phyloP scores from a whole-genome alignment of 352 stramenopile species.

The Globisporangium megalacanthum region DNA sequence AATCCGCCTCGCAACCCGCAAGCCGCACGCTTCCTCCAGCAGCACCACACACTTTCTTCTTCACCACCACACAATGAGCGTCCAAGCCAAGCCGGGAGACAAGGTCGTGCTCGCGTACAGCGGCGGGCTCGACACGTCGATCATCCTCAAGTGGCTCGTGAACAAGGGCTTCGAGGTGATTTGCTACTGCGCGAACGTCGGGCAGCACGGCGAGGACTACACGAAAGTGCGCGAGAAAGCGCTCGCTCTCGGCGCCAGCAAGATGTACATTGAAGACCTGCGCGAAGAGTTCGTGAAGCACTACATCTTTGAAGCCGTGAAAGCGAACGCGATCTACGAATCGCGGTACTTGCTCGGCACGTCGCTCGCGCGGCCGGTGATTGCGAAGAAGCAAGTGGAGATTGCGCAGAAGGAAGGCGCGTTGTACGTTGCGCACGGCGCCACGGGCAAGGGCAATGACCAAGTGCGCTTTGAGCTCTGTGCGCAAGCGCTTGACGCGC shows the following conservation, averaged over 20 bases:
- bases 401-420: constrained; percentile 90
- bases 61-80: constrained; percentile 43
- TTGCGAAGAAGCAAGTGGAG: constrained; percentile 96
- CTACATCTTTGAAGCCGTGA: constrained; percentile 92
- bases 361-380: constrained; percentile 96
- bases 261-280: constrained; percentile 96
- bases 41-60: neutral
- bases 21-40: constrained; percentile 5
- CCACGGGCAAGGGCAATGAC: constrained; percentile 99
- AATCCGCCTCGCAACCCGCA: constrained; percentile 18
- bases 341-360: constrained; percentile 96
- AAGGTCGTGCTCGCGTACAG: constrained; percentile 97
- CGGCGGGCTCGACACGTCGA: constrained; percentile 97
- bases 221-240: constrained; percentile 92
- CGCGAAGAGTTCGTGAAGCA: constrained; percentile 95
- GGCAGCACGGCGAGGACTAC: constrained; percentile 96
- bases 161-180: constrained; percentile 98
- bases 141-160: constrained; percentile 98
- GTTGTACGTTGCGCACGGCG: constrained; percentile 94
- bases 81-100: constrained; percentile 63
- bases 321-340: constrained; percentile 98
- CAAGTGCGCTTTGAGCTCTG: constrained; percentile 99
- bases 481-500: constrained; percentile 93
- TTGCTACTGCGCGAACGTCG: constrained; percentile 98
- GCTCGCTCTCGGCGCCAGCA: constrained; percentile 59